Evolutionary conservation across 345 rosid species (phyloP).

Genomic region (Mangifera indica): DNA sequence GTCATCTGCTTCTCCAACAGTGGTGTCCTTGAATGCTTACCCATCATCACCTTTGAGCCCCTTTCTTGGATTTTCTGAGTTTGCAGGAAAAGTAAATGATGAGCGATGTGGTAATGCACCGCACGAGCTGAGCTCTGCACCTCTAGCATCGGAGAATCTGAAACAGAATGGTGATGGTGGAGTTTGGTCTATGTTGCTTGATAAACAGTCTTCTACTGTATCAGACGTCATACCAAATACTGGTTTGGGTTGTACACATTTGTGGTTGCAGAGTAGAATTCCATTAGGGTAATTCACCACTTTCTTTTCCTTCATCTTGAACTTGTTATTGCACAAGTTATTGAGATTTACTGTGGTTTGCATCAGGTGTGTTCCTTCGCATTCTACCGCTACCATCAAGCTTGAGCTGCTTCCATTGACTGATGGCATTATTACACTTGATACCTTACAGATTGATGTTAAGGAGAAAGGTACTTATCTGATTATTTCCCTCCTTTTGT

Average conservation of each 20-base stretch:
- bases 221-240: conserved; percentile 64
- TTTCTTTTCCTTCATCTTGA: conserved; percentile 18
- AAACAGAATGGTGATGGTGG: conserved; percentile 40
- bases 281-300: conserved; percentile 73
- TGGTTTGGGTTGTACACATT: conserved; percentile 77
- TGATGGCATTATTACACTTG: conserved; percentile 92
- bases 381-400: conserved; percentile 81
- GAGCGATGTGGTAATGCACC: conserved; percentile 32
- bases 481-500: conserved; percentile 5
- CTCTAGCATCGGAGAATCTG: conserved; percentile 29
- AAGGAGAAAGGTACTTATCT: conserved; percentile 80
- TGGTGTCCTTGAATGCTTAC: conserved; percentile 76
- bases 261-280: conserved; percentile 98
- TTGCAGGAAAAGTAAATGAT: conserved; percentile 48
- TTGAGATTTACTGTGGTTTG: conserved; percentile 24
- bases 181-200: conserved; percentile 31
- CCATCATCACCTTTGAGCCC: conserved; percentile 66
- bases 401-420: conserved; percentile 94
- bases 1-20: conserved; percentile 78
- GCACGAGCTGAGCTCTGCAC: conserved; percentile 35
- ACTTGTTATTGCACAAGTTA: conserved; percentile 12
- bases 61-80: conserved; percentile 58
- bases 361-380: conserved; percentile 86
- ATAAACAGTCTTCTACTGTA: conserved; percentile 45
- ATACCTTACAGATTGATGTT: conserved; percentile 78